Base-by-base conservation (phyloP, 2,329 filamentous ascomycete genomes). In the Bertia moriformis region DNA sequence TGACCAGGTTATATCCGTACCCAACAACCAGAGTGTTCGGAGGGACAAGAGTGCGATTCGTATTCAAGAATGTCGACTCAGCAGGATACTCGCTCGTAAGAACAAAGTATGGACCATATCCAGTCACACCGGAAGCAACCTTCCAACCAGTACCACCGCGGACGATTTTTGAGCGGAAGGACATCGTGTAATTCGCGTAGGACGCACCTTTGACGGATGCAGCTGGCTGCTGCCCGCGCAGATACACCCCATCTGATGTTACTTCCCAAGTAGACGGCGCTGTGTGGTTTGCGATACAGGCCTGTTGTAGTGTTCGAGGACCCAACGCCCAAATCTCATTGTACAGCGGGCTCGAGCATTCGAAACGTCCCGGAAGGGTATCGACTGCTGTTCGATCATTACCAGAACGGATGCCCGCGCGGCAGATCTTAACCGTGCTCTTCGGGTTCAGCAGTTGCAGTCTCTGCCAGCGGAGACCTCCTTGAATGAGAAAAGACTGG, bases 381-480 rank as follows among this genome's bases (percentile, higher is more conserved):
- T 49, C 41, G 1, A 46, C 32, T 19, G 48, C 40, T 2, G 41
- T 41, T 1, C 45, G 48, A 3, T 49, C 43, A 7, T 56, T 49
- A 1, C 52, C 58, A 1, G 45, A 49, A 41, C 35, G 47, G 12
- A 61, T 51, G 0, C 61, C 59, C 1, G 60, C 41, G 2, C 41
- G 37, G 4, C 42, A 45, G 38, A 65, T 50, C 0, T 45, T 49
- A 3, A 63, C 42, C 2, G 48, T 48, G 1, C 46, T 49, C 17
- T 57, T 49, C n/a, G n/a, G n/a, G 0, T 54, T 58, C 14, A 63
- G 45, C 0, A 63, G 46, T 2, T 49, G 48, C 18, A 62, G 45
- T 0, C 56, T 53, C 41, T 62, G 51, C 60, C 60, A 65, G 43
- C 56, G 46, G 43, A 61, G 58, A 0, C 57, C 59, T 3, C 60